A percentile compares a stretch with the other conserved stretches of the same genome.
phyloP scores from a whole-genome alignment of 768 basidiomycete genomes.

The Serendipita sp. region DNA sequence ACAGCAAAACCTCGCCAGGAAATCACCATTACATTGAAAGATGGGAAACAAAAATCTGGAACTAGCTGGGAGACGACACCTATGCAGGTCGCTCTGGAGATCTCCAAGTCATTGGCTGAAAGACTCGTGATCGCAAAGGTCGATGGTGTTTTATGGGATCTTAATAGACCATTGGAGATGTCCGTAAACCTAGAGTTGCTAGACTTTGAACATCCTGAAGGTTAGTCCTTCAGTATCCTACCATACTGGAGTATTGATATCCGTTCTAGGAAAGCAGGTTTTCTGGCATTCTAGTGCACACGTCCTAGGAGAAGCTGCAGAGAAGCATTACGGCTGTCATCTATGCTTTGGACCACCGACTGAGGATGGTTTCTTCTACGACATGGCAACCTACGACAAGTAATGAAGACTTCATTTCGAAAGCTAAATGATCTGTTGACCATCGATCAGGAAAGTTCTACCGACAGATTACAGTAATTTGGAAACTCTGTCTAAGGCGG shows the following conservation, averaged over 20 bases:
- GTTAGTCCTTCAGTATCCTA: conserved; percentile 21
- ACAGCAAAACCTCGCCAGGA: conserved; percentile 67
- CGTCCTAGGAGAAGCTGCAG: conserved; percentile 90
- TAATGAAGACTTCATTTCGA: conserved; percentile 14
- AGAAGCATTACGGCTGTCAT: conserved; percentile 93
- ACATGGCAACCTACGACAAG: conserved; percentile 85
- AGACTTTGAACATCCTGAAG: conserved; percentile 87
- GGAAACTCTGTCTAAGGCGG: conserved; percentile 74
- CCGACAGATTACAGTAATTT: conserved; percentile 73
- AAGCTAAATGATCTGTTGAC: not conserved
- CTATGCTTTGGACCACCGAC: conserved; percentile 94
- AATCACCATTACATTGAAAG: conserved; percentile 69
- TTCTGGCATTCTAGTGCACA: conserved; percentile 99
- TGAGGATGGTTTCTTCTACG: conserved; percentile 98
- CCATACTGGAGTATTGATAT: not conserved
- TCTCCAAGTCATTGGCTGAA: conserved; percentile 79
- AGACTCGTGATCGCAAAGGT: conserved; percentile 90
- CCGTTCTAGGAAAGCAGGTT: conserved; percentile 65
- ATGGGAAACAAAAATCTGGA: conserved; percentile 71
- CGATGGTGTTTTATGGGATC: conserved; percentile 78
- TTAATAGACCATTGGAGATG: conserved; percentile 84
- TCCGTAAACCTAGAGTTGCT: conserved; percentile 68
- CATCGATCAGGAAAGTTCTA: conserved; percentile 43
- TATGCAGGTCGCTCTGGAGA: conserved; percentile 73
- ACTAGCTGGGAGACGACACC: conserved; percentile 93